Evolutionary conservation across 225 moss, liverwort and hornwort species (phyloP).

Genomic region (Sphagnum contortum): DNA sequence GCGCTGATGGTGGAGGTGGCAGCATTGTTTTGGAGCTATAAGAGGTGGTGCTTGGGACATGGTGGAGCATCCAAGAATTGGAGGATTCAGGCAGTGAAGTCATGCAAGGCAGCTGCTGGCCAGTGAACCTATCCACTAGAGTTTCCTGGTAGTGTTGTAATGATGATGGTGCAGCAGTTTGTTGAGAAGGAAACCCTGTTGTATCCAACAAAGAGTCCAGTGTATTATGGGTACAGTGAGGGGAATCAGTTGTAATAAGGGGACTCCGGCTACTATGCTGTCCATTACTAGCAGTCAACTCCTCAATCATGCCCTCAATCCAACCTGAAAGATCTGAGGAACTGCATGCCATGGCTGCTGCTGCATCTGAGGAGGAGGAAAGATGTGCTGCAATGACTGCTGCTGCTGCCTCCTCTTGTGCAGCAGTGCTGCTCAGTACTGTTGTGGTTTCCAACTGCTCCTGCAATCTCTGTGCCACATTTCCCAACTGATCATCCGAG

Average conservation of each 20-base stretch:
- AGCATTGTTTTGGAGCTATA: no score
- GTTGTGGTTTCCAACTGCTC: no score
- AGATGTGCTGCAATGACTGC: no score
- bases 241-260: slow-evolving; percentile 12
- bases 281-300: slow-evolving; percentile 35
- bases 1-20: neutral
- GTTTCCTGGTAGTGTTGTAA: slow-evolving; percentile 12
- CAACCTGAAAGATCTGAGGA: slow-evolving; percentile 40
- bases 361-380: slow-evolving; percentile 8
- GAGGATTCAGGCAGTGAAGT: neutral
- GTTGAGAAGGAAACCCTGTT: no score
- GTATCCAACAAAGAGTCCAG: no score
- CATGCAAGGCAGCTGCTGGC: neutral
- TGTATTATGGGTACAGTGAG: neutral
- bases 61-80: neutral
- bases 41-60: neutral
- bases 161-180: slow-evolving; percentile 7
- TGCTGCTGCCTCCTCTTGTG: no score
- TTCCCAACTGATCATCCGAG: no score
- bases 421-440: no score
- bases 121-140: slow-evolving; percentile 12
- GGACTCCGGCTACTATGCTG: slow-evolving; percentile 20
- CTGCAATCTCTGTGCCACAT: no score
- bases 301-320: slow-evolving; percentile 83
- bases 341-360: slow-evolving; percentile 3